Base-by-base conservation (phyloP, 495 filamentous ascomycete genomes). In the Rhizodiscina lignyota region DNA sequence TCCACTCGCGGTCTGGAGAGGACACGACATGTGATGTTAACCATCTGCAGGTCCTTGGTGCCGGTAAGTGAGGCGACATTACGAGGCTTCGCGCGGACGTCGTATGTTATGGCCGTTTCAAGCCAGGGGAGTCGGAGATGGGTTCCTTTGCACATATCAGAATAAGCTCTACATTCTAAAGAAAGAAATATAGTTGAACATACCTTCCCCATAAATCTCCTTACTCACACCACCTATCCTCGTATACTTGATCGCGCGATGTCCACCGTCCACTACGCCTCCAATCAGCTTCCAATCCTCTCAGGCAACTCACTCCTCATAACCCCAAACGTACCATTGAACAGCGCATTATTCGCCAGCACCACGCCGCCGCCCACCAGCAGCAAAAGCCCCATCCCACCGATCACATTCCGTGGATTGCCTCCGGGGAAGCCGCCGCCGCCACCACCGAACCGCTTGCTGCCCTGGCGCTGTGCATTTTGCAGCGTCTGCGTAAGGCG, bases 21-120 rank as follows among this genome's bases (percentile, higher is more conserved):
- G 33, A 97, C 89, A 85, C 89, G 91, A 63, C 89, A 97, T 51
- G 91, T 97, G 58, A 97, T 97, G 70, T 97, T 97, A 55, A 97
- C 89, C 89, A 97, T 97, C 68, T 97, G 89, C 55, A 97, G 63
- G 60, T 97, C 89, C 62, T 97, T 97, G 51, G 89, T 97, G 45
- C 91, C 89, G 36, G 89, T 96, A 37, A 97, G 77, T 51, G 89
- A 97, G 42, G 89, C 78, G 40, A 97, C 89, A 53, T 87, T 93
- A 49, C 91, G 76, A 47, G 89, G 89, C 62, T 91, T 93, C 17
- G 89, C 89, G 55, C 89, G 87, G 38, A 97, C 89, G 58, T 97
- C 89, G 62, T 96, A 97, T 47, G 79, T 79, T 51, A 97, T 76
- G 26, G 89, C 83, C 4, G 87, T 93, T 57, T 97, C 91, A 59